A percentile compares a stretch with the other conserved stretches of the same genome.
phyloP scores from a whole-genome alignment of 345 rosid species.

The Eucalyptus rudis region DNA sequence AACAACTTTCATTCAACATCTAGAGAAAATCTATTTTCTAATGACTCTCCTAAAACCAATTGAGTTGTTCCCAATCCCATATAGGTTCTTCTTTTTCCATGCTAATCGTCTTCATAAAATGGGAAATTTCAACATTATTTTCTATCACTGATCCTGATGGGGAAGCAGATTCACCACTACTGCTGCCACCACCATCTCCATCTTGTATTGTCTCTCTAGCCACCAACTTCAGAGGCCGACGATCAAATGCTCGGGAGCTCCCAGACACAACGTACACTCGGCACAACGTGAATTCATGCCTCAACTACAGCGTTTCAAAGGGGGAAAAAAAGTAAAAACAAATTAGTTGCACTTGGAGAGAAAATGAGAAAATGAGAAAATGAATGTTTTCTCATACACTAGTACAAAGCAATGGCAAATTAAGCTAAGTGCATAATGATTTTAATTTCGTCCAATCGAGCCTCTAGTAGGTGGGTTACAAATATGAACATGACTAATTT shows the following conservation, averaged over 20 bases:
- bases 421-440: not conserved
- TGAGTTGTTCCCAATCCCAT: conserved; percentile 49
- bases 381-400: not conserved
- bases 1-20: not conserved
- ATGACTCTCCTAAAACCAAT: conserved; percentile 3
- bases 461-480: not conserved
- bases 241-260: conserved; percentile 64
- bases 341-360: not conserved
- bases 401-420: not conserved
- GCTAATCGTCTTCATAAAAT: not conserved
- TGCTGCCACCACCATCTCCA: not conserved
- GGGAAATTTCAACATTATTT: not conserved
- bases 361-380: not conserved
- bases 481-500: not conserved
- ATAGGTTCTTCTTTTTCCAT: conserved; percentile 1
- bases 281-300: conserved; percentile 72
- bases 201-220: not conserved
- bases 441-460: not conserved
- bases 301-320: not conserved
- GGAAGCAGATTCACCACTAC: not conserved
- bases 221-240: conserved; percentile 51
- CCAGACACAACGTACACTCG: conserved; percentile 68
- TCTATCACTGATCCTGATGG: not conserved
- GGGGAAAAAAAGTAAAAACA: not conserved
- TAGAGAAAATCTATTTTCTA: not conserved